Base-by-base conservation (phyloP, 495 filamentous ascomycete species). In the Hyaloscypha finlandica region DNA sequence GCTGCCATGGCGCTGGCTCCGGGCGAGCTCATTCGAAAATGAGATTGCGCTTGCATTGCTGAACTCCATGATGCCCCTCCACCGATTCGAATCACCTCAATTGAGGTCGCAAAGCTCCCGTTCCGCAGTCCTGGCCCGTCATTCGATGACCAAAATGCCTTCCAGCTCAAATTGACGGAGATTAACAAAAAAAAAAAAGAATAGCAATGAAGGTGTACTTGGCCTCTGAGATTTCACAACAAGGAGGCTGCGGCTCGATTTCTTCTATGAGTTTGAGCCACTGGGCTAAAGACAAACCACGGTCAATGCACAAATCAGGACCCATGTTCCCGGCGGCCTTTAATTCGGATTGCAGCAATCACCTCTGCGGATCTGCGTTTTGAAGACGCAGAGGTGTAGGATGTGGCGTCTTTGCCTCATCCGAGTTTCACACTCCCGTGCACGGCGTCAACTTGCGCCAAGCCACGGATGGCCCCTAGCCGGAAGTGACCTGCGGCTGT, bases 81-180 rank as follows among this genome's bases (percentile, higher is more conserved):
- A 65, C n/a, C 22, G 8, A 30, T 32, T 33, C 11, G 9, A 20
- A 33, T 37, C 30, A 59, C 55, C 56, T 59, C 56, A 59, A 66
- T 59, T 37, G 54, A 59, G 63, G 63, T 48, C 42, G 25, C 56
- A 20, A 59, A 66, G 53, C 63, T 66, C 63, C 63, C 19, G 32
- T 59, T 16, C 9, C 52, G 6, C 22, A 35, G 48, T 19, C 20
- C 37, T 59, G 54, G 35, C 63, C 32, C 63, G 63, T 66, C 63
- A 66, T 66, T 25, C n/a, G 63, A 66, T 57, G 30, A 20, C 53
- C 29, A 1, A 31, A 56, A 29, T 29, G 5, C 29, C 53, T 29
- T 6, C 53, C 6, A 56, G 30, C 1, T 29, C 20, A 6, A 56
- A 56, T 29, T 29, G 53, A 56, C 42, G 16, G 16, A 25, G 25